Evolutionary conservation across 225 moss, liverwort and hornwort genomes (phyloP), one percentile per base, ranked within the genome.

Genomic region (Anthoceros angustus): DNA sequence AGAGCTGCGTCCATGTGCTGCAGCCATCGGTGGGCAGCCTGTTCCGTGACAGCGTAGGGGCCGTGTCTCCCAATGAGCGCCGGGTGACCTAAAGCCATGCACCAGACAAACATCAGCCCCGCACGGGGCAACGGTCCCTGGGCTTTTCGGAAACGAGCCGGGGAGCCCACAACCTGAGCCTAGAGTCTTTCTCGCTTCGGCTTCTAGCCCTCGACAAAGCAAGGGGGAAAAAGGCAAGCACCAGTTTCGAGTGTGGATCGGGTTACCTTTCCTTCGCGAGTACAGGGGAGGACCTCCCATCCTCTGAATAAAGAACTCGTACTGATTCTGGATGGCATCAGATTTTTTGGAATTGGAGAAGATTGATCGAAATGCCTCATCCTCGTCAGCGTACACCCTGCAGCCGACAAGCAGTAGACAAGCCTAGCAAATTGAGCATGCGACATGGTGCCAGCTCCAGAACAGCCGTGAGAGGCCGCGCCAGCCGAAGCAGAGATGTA

Each of bases 201-300:
- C 39, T 61, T 9, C 5, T 5, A 24, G 12, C 12, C 48, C 50
- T 25, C 42, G 9, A 68, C 15, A 45, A n/a, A 42, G 32, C n/a
- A n/a, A n/a, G 32, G 16, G n/a, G 41, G 12, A 20, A 23, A 68
- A 16, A 12, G 12, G 25, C 67, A 60, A 42, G 45, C 61, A 61
- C 20, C 3, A 23, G 26, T 23, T 41, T 61, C n/a, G 41, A 32
- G 0, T 42, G 9, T 26, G 21, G 20, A 50, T 72, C 68, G 32
- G 32, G 32, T 9, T 20, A 90, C 90, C 90, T 85, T 87, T 90
- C 69, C 90, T 79, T 79, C 75, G 79, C 9, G 85, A 81, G 68
- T 90, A 87, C 60, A 90, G 75, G 21, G 87, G 83, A 12, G 90
- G 90, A 20, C 90, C 90, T 71, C 90, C 90, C 90, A 90, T 90